phyloP scores from a whole-genome alignment of 345 rosid genomes.

The Cardamine chenopodiifolia region DNA sequence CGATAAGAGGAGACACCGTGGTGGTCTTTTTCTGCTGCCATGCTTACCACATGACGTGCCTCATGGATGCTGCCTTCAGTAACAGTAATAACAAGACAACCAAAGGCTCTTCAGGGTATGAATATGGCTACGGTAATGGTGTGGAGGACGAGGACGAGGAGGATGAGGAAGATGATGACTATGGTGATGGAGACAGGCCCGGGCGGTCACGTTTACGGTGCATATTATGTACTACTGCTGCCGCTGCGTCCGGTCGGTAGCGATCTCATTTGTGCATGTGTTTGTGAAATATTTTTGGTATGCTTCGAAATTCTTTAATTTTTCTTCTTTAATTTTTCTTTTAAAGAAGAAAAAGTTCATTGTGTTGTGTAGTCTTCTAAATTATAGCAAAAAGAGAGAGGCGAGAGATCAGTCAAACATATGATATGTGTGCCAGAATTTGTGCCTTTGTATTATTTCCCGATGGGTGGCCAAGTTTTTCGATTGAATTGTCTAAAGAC shows the following conservation, averaged over 20 bases:
- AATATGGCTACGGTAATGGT: constrained; percentile 45
- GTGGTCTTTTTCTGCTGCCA: constrained; percentile 94
- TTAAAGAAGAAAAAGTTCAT: constrained; percentile 9
- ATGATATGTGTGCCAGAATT: not conserved
- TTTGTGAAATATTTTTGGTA: constrained; percentile 39
- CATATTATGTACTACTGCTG: constrained; percentile 96
- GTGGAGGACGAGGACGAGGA: constrained; percentile 31
- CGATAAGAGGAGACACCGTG: constrained; percentile 74
- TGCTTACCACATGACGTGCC: constrained; percentile 83
- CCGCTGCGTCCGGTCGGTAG: constrained; percentile 46
- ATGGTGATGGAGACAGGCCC: constrained; percentile 50
- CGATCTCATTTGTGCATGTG: constrained; percentile 25
- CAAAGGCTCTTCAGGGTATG: constrained; percentile 44
- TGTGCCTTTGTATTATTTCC: constrained; percentile 7
- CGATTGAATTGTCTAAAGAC: not conserved
- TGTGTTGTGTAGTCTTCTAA: constrained; percentile 19
- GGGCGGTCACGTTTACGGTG: constrained; percentile 70
- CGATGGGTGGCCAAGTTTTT: not conserved
- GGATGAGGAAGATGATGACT: constrained; percentile 48
- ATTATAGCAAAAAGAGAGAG: constrained; percentile 14
- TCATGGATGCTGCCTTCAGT: constrained; percentile 74
- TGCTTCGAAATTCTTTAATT: not conserved
- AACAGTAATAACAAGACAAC: constrained; percentile 46
- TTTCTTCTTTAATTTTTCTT: too few species aligned
- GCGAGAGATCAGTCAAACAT: not conserved